Conservation (phyloP, 495 filamentous ascomycete species). For the Tuber microsphaerosporum region DNA sequence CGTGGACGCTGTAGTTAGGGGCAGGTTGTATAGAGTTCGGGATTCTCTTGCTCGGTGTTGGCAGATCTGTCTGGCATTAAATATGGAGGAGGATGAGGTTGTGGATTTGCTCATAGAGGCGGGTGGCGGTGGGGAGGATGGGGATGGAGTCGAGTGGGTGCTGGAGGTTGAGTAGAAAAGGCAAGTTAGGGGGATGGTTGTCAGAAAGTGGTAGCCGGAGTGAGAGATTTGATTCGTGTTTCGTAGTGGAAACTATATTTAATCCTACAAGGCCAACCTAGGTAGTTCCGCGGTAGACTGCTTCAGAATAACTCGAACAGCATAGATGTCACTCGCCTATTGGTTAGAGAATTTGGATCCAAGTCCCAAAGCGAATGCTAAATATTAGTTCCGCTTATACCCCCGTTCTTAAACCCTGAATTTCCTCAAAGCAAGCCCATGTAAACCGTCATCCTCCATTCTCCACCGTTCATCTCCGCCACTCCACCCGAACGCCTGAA, state of each 20-base stretch:
- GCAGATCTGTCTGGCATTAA: slow-evolving; percentile 82
- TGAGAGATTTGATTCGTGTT: not conserved
- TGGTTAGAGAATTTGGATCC: not conserved
- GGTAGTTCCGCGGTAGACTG: not conserved
- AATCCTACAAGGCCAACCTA: not conserved
- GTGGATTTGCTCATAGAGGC: slow-evolving; percentile 54
- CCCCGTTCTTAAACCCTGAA: not conserved
- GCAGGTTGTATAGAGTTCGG: slow-evolving; percentile 68
- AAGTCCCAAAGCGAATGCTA: not conserved
- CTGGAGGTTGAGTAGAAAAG: slow-evolving; percentile 57
- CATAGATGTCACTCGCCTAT: not conserved
- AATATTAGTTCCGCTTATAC: not conserved
- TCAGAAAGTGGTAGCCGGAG: slow-evolving; percentile 2
- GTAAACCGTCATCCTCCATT: not conserved
- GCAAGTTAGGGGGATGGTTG: slow-evolving; percentile 57
- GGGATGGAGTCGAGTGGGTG: slow-evolving; percentile 50
- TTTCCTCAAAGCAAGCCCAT: not conserved
- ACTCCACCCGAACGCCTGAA: not conserved
- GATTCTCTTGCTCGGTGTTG: slow-evolving; percentile 71
- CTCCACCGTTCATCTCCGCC: not conserved
- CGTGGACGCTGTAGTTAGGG: slow-evolving; percentile 64
- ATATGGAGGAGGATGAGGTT: slow-evolving; percentile 98
- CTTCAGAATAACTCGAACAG: not conserved
- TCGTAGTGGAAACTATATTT: not conserved
- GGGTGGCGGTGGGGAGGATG: slow-evolving; percentile 45